These are phyloP conservation scores for Yamadazyma diospyri DNA, from an alignment of 1,139 yeast species.

Conservation along the genomic window DNA sequence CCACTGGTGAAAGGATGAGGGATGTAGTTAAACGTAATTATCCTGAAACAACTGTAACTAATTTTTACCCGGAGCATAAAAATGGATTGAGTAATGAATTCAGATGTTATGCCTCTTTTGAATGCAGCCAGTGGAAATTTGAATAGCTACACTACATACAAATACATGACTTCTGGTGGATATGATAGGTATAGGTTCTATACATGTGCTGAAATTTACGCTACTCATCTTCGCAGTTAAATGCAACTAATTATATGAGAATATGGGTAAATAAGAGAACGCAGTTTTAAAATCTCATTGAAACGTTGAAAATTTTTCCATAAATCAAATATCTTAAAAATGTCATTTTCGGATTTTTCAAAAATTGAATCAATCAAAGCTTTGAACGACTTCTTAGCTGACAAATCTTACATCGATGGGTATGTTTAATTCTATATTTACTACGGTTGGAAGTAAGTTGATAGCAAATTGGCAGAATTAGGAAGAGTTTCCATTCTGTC, in stretches of 20 bases:
- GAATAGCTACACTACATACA: slow-evolving; percentile 4
- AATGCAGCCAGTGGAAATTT: slow-evolving; percentile 40
- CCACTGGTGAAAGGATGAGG: slow-evolving; percentile 88
- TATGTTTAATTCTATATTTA: slow-evolving; percentile 40
- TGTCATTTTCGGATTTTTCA: slow-evolving; percentile 80
- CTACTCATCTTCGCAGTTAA: neutral
- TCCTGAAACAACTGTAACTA: slow-evolving; percentile 61
- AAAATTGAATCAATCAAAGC: slow-evolving; percentile 78
- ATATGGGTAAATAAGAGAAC: no score
- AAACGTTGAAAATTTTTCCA: slow-evolving; percentile 11
- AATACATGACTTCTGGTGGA: no score
- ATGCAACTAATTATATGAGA: no score
- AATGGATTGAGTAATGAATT: slow-evolving; percentile 87
- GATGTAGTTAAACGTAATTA: slow-evolving; percentile 56
- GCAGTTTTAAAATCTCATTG: neutral
- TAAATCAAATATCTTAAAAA: slow-evolving; percentile 17
- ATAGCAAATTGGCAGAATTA: no score
- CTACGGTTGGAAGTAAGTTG: neutral
- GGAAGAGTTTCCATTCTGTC: no score
- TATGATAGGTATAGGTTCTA: no score
- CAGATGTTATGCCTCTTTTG: slow-evolving; percentile 77
- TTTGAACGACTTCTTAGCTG: slow-evolving; percentile 84
- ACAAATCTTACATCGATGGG: slow-evolving; percentile 94
- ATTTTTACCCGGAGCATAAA: slow-evolving; percentile 74
- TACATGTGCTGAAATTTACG: slow-evolving; percentile 1